Conservation (phyloP, 2,329 filamentous ascomycete species). For the Anthostomella pinea region DNA sequence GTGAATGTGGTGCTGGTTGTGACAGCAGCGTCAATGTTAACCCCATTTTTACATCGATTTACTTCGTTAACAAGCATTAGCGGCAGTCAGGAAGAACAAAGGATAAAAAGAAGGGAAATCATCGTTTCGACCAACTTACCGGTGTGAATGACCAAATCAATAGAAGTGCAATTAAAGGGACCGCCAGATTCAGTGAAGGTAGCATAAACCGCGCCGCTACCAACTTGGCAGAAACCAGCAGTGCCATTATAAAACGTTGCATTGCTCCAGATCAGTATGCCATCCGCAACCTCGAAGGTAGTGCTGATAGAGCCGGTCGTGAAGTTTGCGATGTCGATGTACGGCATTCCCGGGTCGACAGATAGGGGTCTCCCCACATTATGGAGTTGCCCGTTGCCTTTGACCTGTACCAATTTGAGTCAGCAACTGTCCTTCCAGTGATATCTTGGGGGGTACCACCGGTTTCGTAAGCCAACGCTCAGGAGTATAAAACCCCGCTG, state of each 20-base stretch:
- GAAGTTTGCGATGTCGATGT: slow-evolving; percentile 12
- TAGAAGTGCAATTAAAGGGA: slow-evolving; percentile 9
- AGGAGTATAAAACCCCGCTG: no score
- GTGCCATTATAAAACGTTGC: slow-evolving; percentile 12
- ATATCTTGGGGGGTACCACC: no score
- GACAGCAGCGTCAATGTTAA: slow-evolving; percentile 1
- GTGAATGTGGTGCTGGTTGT: neutral
- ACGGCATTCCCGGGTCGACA: slow-evolving; percentile 11
- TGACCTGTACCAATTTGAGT: no score
- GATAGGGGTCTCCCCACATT: slow-evolving; percentile 9
- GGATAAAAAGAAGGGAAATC: no score
- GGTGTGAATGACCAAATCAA: slow-evolving; percentile 15
- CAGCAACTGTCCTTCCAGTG: no score
- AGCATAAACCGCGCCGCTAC: slow-evolving; percentile 12
- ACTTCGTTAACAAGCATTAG: no score
- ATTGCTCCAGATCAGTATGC: slow-evolving; percentile 17
- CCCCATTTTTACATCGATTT: slow-evolving; percentile 10
- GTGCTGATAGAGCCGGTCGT: slow-evolving; percentile 9
- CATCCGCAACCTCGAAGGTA: slow-evolving; percentile 10
- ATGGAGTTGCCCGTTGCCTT: slow-evolving; percentile 10
- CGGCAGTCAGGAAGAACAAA: no score
- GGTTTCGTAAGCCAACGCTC: no score
- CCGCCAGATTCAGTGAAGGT: slow-evolving; percentile 12
- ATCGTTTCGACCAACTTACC: slow-evolving; percentile 11
- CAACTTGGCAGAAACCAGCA: slow-evolving; percentile 15